Evolutionary conservation across 1,139 yeast species (phyloP).

Genomic region (Hansenula lynferdii): DNA sequence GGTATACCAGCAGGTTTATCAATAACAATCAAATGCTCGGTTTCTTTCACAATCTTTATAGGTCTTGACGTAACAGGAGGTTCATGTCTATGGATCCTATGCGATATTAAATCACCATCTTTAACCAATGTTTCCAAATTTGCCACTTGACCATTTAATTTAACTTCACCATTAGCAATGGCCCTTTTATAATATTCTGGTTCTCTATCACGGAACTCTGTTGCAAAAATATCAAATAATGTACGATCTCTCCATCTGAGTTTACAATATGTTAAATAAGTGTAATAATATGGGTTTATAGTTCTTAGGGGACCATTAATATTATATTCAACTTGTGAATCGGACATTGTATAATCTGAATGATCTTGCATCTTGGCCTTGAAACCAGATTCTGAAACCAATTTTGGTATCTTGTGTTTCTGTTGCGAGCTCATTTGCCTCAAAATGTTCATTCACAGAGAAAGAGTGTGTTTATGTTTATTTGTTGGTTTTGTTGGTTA

Average conservation of each 20-base stretch:
- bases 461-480: no score
- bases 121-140: slow-evolving; percentile 58
- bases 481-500: no score
- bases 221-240: slow-evolving; percentile 70
- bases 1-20: slow-evolving; percentile 97
- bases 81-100: slow-evolving; percentile 84
- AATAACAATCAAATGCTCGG: slow-evolving; percentile 75
- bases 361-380: slow-evolving; percentile 21
- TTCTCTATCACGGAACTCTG: slow-evolving; percentile 81
- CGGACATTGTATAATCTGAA: slow-evolving; percentile 24
- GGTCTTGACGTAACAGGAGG: slow-evolving; percentile 78
- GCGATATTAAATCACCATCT: slow-evolving; percentile 84
- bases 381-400: slow-evolving; percentile 11
- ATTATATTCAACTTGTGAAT: slow-evolving; percentile 25
- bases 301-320: slow-evolving; percentile 62
- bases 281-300: slow-evolving; percentile 82
- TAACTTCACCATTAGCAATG: slow-evolving; percentile 68
- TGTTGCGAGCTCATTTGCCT: slow-evolving; percentile 1
- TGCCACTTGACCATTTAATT: slow-evolving; percentile 64
- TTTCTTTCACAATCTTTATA: slow-evolving; percentile 71
- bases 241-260: slow-evolving; percentile 84
- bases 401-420: not conserved
- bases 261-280: slow-evolving; percentile 89
- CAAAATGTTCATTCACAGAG: not conserved
- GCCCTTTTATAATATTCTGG: slow-evolving; percentile 64